A percentile compares a stretch with the other conserved stretches of the same genome.
Conservation (phyloP, 2,329 filamentous ascomycete species). For the Colletotrichum sp. region DNA sequence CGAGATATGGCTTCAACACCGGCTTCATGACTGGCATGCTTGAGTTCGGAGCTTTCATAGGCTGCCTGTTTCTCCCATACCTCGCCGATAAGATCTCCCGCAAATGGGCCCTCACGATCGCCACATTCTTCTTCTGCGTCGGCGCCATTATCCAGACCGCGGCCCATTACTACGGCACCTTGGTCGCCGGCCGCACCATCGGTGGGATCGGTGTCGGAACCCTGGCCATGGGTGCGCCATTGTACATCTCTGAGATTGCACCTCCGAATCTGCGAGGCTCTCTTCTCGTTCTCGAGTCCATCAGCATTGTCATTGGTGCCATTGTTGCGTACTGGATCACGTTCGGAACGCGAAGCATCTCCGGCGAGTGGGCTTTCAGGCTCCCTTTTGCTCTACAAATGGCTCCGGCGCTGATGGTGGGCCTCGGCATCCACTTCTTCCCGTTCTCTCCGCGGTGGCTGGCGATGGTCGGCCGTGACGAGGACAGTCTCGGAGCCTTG, state of each 20-base stretch:
- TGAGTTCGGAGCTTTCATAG: conserved; percentile 42
- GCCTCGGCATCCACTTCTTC: conserved; percentile 47
- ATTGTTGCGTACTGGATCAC: conserved; percentile 60
- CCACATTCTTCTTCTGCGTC: conserved; percentile 42
- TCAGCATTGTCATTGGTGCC: conserved; percentile 57
- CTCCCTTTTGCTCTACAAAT: conserved; percentile 53
- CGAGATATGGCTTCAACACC: conserved; percentile 31
- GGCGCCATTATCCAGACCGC: conserved; percentile 45
- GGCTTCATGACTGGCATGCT: conserved; percentile 49
- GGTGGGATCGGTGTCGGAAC: conserved; percentile 35
- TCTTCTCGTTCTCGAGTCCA: conserved; percentile 53
- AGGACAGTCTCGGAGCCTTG: conserved; percentile 42
- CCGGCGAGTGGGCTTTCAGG: conserved; percentile 45
- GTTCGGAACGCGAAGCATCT: conserved; percentile 52
- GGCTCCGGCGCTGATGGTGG: conserved; percentile 41
- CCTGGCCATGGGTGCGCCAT: conserved; percentile 31
- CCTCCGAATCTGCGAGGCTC: conserved; percentile 43
- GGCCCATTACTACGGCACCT: conserved; percentile 27
- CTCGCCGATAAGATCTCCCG: conserved; percentile 46
- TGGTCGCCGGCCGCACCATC: conserved; percentile 32
- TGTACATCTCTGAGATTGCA: conserved; percentile 37
- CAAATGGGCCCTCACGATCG: conserved; percentile 45
- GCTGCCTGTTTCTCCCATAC: conserved; percentile 36
- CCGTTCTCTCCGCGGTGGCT: conserved; percentile 53
- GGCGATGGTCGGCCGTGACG: conserved; percentile 38